Percentiles rank a stretch among this genome's conserved stretches.
Evolutionary conservation across 352 stramenopile genomes (phyloP).

Genomic region (Phytopythium helicoides): DNA sequence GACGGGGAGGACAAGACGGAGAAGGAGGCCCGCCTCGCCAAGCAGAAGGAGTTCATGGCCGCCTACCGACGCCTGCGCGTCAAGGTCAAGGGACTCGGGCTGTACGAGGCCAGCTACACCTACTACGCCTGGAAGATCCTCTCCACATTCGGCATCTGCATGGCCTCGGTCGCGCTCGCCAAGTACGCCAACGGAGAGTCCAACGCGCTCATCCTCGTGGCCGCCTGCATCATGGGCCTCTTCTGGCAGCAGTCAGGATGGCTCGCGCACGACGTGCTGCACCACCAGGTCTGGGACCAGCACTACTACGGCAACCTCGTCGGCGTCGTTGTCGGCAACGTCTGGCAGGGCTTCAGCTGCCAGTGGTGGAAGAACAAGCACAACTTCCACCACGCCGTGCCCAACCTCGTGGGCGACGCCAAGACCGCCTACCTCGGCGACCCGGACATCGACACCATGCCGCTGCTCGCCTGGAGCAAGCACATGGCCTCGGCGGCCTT

Average conservation of each 20-base stretch:
- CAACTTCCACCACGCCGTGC: conserved; percentile 98
- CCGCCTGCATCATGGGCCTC: conserved; percentile 92
- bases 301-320: conserved; percentile 92
- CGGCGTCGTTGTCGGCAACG: conserved; percentile 94
- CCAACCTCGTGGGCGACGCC: conserved; percentile 94
- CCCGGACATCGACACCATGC: conserved; percentile 99
- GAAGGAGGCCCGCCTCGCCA: conserved; percentile 37
- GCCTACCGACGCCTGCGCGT: conserved; percentile 94
- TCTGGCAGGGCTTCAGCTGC: conserved; percentile 98
- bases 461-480: conserved; percentile 96
- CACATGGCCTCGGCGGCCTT: conserved; percentile 91
- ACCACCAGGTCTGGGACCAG: conserved; percentile 97
- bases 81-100: conserved; percentile 93
- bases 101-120: conserved; percentile 90
- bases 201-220: conserved; percentile 87
- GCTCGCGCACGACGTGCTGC: conserved; percentile 96
- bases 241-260: conserved; percentile 99
- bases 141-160: conserved; percentile 91
- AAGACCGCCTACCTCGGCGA: conserved; percentile 88
- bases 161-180: conserved; percentile 85
- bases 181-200: conserved; percentile 72
- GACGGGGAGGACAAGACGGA: conserved; percentile 32
- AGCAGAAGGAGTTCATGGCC: conserved; percentile 91
- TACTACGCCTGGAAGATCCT: conserved; percentile 97
- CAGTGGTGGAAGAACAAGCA: conserved; percentile 99